Conservation (phyloP, 257 asterid species). For the Solanum sejunctum region DNA sequence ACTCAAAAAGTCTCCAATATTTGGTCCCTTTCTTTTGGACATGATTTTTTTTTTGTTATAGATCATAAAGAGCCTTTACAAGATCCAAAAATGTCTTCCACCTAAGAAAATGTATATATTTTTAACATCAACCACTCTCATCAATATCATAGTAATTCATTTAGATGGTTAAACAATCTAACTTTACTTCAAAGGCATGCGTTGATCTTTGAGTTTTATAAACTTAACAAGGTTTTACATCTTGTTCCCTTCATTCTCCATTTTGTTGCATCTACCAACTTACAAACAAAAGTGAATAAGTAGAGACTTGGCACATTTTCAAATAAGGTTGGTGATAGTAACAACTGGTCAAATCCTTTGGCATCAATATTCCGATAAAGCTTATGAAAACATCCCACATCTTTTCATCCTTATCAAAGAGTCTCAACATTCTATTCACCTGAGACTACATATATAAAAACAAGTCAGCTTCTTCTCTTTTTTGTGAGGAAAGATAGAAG, state of each 20-base stretch:
- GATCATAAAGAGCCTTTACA: constrained; percentile 17
- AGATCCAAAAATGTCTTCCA: background rate
- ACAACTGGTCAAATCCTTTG: constrained; percentile 29
- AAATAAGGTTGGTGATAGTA: constrained; percentile 43
- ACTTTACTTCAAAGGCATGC: background rate
- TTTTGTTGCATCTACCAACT: too few relatives aligned
- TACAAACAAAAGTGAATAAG: constrained; percentile 18
- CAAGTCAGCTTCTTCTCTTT: background rate
- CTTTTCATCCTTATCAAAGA: constrained; percentile 16
- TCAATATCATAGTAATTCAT: too few relatives aligned
- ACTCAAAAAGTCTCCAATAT: constrained; percentile 24
- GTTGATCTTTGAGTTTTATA: background rate
- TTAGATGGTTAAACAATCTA: too few relatives aligned
- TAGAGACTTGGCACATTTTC: constrained; percentile 43
- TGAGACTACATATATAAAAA: constrained; percentile 7
- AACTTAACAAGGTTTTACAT: background rate
- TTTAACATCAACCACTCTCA: too few relatives aligned
- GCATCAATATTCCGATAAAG: constrained; percentile 13
- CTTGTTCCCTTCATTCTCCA: too few relatives aligned
- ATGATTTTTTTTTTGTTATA: constrained; percentile 2
- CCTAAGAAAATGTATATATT: background rate
- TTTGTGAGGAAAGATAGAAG: background rate
- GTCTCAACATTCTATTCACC: constrained; percentile 36
- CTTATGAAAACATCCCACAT: constrained; percentile 16
- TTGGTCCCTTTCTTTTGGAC: background rate